phyloP scores from a whole-genome alignment of 805 yeast species.

The Lachancea mirantina region DNA sequence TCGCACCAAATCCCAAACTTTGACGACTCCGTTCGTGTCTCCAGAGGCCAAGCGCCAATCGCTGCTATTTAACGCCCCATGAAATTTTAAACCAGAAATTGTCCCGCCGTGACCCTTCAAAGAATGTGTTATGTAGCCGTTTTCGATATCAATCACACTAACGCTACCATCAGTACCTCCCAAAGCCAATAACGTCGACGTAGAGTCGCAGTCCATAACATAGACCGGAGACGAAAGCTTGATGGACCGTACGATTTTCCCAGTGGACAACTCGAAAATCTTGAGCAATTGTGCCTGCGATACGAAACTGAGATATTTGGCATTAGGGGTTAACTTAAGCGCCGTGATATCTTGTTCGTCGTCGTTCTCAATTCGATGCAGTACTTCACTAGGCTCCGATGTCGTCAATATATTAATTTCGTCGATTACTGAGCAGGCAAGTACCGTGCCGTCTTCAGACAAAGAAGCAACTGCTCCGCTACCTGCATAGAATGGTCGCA shows the following conservation, averaged over 20 bases:
- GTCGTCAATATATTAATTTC: slow-evolving; percentile 66
- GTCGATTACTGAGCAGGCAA: slow-evolving; percentile 79
- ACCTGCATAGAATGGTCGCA: slow-evolving; percentile 73
- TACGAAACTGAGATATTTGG: slow-evolving; percentile 56
- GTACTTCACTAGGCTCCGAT: slow-evolving; percentile 28
- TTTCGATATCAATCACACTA: slow-evolving; percentile 86
- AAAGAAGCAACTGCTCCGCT: slow-evolving; percentile 76
- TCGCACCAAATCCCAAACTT: slow-evolving; percentile 60
- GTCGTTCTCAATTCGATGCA: slow-evolving; percentile 68
- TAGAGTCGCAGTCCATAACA: slow-evolving; percentile 65
- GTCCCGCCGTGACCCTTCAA: slow-evolving; percentile 92
- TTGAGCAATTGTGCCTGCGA: slow-evolving; percentile 80
- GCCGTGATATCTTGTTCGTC: slow-evolving; percentile 76
- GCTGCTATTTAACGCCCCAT: slow-evolving; percentile 61
- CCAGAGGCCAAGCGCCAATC: slow-evolving; percentile 79
- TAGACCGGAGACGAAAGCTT: slow-evolving; percentile 76
- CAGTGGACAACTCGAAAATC: slow-evolving; percentile 39
- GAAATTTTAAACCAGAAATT: slow-evolving; percentile 65
- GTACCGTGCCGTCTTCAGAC: slow-evolving; percentile 49
- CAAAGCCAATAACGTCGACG: slow-evolving; percentile 81
- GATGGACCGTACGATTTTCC: slow-evolving; percentile 41
- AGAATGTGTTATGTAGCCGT: slow-evolving; percentile 81
- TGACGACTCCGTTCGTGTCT: slow-evolving; percentile 48
- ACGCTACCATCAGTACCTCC: slow-evolving; percentile 95
- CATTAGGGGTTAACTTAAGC: slow-evolving; percentile 71